A percentile compares a stretch with the other conserved stretches of the same genome.
phyloP scores from a whole-genome alignment of 192 early-diverging fungal species.

The Coemansia asiatica region DNA sequence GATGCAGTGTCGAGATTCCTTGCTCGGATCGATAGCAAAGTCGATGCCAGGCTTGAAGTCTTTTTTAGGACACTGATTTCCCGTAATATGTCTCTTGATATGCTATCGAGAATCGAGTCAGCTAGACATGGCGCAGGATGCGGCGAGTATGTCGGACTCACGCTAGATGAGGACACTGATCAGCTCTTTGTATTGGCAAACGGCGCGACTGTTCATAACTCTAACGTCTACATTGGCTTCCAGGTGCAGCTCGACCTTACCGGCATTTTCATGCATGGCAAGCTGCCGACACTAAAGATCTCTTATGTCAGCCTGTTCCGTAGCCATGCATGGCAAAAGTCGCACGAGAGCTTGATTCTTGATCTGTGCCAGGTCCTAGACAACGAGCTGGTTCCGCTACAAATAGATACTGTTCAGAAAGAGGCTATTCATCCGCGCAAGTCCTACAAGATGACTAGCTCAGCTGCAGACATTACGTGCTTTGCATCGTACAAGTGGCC shows the following conservation, averaged over 20 bases:
- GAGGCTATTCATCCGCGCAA: slow-evolving; percentile 99
- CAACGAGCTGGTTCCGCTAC: slow-evolving; percentile 93
- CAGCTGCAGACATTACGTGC: slow-evolving; percentile 87
- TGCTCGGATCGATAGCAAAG: neutral
- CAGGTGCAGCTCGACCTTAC: slow-evolving; percentile 99
- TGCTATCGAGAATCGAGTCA: slow-evolving; percentile 4
- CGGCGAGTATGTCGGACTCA: slow-evolving; percentile 36
- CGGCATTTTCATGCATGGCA: slow-evolving; percentile 99
- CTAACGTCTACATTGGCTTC: slow-evolving; percentile 99
- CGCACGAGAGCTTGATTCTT: slow-evolving; percentile 83
- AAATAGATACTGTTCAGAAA: slow-evolving; percentile 98
- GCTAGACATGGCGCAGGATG: slow-evolving; percentile 3
- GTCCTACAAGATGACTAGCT: slow-evolving; percentile 98
- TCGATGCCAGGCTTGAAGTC: neutral
- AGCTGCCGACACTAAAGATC: slow-evolving; percentile 99
- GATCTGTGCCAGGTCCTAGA: slow-evolving; percentile 93
- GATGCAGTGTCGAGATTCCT: slow-evolving; percentile 8
- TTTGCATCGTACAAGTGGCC: slow-evolving; percentile 99
- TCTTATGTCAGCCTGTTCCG: slow-evolving; percentile 98
- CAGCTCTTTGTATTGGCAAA: slow-evolving; percentile 56
- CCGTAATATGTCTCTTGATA: neutral
- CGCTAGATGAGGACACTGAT: slow-evolving; percentile 21
- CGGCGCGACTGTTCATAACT: slow-evolving; percentile 55
- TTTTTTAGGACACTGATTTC: neutral
- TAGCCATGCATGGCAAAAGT: slow-evolving; percentile 98